Conservation (phyloP, 768 basidiomycete species). For the Amanita rimosa region DNA sequence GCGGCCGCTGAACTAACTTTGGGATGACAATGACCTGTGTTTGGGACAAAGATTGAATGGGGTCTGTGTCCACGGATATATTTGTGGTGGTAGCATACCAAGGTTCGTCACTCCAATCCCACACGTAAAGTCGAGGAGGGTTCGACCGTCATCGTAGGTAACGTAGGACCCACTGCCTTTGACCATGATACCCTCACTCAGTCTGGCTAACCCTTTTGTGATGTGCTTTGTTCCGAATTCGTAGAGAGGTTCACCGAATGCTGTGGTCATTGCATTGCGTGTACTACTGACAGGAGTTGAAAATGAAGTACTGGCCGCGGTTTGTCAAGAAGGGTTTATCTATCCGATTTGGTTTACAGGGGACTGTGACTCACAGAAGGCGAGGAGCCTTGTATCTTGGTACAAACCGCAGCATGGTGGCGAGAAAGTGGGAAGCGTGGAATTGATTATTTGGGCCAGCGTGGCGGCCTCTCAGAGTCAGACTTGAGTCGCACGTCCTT, state of each 20-base stretch:
- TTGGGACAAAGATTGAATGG: too few relatives aligned
- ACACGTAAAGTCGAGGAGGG: slow-evolving; percentile 74
- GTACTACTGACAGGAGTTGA: not conserved
- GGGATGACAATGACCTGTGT: slow-evolving; percentile 89
- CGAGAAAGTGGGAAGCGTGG: not conserved
- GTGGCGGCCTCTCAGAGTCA: too few relatives aligned
- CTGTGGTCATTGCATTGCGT: slow-evolving; percentile 2
- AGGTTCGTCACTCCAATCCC: slow-evolving; percentile 85
- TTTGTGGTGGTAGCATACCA: slow-evolving; percentile 33
- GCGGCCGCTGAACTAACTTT: slow-evolving; percentile 80
- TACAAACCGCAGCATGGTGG: not conserved
- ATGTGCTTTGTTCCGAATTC: slow-evolving; percentile 33
- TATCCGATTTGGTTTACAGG: not conserved
- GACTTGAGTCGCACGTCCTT: too few relatives aligned
- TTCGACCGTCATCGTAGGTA: slow-evolving; percentile 58
- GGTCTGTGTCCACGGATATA: too few relatives aligned
- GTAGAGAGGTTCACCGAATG: slow-evolving; percentile 15
- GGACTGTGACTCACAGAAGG: not conserved
- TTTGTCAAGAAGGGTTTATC: not conserved
- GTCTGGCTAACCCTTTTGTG: slow-evolving; percentile 32
- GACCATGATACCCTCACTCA: slow-evolving; percentile 45
- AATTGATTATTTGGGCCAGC: not conserved
- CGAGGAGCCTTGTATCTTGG: not conserved
- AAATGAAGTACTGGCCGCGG: not conserved
- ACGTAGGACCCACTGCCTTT: slow-evolving; percentile 70